Base-by-base conservation (phyloP, 352 stramenopile genomes). In the Phytophthora pseudosyringae region DNA sequence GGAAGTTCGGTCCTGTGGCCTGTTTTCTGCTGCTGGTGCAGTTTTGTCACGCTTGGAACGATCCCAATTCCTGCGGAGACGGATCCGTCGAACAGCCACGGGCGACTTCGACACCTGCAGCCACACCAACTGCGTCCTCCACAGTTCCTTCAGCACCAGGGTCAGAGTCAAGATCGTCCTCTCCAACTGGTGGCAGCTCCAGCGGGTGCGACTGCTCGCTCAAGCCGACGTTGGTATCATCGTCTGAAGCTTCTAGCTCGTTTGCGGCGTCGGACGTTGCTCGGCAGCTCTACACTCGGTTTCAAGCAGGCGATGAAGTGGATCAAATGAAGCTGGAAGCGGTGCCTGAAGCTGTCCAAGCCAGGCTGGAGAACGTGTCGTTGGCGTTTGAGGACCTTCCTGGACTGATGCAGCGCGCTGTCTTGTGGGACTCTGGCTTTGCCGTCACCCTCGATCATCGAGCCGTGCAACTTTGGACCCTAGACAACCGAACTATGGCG, bases 341-440 rank as follows among this genome's bases (percentile, higher is more conserved):
- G 4, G 33, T 71, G 8, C 55, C 63, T 16, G 26, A 29, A 25
- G 13, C 12, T 25, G 35, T 74, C 36, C 54, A 43, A 48, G 10
- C n/a, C 0, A 62, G 54, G 11, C 36, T 74, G 7, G 49, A 64
- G 16, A 65, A 52, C 46, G 5, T 60, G 5, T 73, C 64, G 4
- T 6, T 61, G 25, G 31, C 12, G 12, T 78, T 72, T 36, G 38
- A 62, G 13, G 57, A 71, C 6, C 55, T 78, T 7, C 66, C 66
- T 5, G 68, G 64, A 13, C 25, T 71, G 21, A 45, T 76, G 28
- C 72, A 80, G 18, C 69, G 69, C 9, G 68, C 72, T 15, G 26
- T 80, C 5, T 50, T 78, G 0, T 80, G 72, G 72, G 72, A 80
- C 47, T 66, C 69, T 29, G 72, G 72, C 31, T 68, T 76, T 39